A percentile compares a stretch with the other conserved stretches of the same genome.
These are phyloP conservation scores for Serendipita sp. DNA, from an alignment of 768 basidiomycete genomes.

Conservation along the genomic window DNA sequence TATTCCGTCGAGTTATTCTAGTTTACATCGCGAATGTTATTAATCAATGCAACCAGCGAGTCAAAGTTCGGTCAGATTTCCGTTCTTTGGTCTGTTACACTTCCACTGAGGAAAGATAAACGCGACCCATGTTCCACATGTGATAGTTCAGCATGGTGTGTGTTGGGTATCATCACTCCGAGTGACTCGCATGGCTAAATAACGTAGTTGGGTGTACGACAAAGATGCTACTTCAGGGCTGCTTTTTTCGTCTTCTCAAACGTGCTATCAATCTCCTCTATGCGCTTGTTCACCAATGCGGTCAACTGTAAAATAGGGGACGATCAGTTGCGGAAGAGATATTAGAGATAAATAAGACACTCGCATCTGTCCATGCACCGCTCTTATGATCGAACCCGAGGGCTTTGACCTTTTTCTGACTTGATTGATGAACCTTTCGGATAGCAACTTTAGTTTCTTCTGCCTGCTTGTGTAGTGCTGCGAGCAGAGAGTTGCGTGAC, in stretches of 20 bases:
- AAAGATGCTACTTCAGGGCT: too few species aligned
- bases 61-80: not conserved
- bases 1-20: too few species aligned
- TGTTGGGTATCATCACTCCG: conserved; percentile 2
- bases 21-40: too few species aligned
- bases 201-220: too few species aligned
- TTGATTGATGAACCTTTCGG: conserved; percentile 50
- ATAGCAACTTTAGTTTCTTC: conserved; percentile 65
- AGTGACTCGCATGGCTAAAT: not conserved
- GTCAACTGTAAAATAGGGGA: conserved; percentile 39
- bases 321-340: not conserved
- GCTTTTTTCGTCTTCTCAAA: conserved; percentile 25
- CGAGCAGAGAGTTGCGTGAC: conserved; percentile 39
- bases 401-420: conserved; percentile 46
- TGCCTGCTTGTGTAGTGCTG: conserved; percentile 42
- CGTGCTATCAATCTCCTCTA: conserved; percentile 51
- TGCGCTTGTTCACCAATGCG: conserved; percentile 45
- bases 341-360: conserved; percentile 13
- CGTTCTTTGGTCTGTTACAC: conserved; percentile 7
- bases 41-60: too few species aligned
- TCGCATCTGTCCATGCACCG: conserved; percentile 52
- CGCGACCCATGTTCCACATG: conserved; percentile 4
- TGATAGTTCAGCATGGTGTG: not conserved
- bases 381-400: conserved; percentile 47
- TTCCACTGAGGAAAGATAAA: not conserved